Evolutionary conservation across 2,329 filamentous ascomycete genomes (phyloP), one percentile per base, ranked within the genome.

Genomic region (Elsinoe ampelina): DNA sequence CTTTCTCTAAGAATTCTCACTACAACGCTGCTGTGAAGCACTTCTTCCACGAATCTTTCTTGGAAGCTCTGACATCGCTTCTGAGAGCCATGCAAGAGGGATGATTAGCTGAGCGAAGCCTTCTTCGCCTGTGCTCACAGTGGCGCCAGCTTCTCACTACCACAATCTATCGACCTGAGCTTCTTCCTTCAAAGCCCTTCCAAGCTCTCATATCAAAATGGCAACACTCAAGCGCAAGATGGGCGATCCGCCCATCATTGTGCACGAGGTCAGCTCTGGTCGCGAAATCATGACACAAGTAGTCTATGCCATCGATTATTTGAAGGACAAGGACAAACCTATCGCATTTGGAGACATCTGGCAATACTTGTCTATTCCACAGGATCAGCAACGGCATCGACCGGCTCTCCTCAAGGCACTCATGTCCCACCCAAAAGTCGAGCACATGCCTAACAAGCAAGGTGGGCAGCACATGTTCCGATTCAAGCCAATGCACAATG

Each of bases 261-360:
- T 87, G 17, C 80, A 81, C 61, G 83, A 85, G 66, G 88, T 83
- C 13, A 86, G 85, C 67, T 87, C 85, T 54, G 89, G 90, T 63
- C 79, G 79, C 59, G 86, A 92, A 70, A 83, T 93, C 69, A 85
- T 89, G 75, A 95, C 90, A 11, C 88, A 95, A 70, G 85, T 96
- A 68, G 82, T 86, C 58, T 95, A 90, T 72, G 89, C 89, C 17
- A 84, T 95, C 68, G 83, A 91, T 61, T 88, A 89, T 68, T 82
- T 95, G 73, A 82, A 82, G 61, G 84, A 85, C 68, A 84, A 85
- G 67, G 81, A 81, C 58, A 74, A 83, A 59, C 74, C 86, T 57
- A 81, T 90, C 68, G 80, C 79, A 35, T 86, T 95, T 58, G 75
- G 80, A 50, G 86, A 92, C 61, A 85, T 96, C 63, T 80, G 93